Evolutionary conservation across 2,329 filamentous ascomycete genomes (phyloP), one percentile per base, ranked within the genome.

Genomic region (Podosphaera fusca): DNA sequence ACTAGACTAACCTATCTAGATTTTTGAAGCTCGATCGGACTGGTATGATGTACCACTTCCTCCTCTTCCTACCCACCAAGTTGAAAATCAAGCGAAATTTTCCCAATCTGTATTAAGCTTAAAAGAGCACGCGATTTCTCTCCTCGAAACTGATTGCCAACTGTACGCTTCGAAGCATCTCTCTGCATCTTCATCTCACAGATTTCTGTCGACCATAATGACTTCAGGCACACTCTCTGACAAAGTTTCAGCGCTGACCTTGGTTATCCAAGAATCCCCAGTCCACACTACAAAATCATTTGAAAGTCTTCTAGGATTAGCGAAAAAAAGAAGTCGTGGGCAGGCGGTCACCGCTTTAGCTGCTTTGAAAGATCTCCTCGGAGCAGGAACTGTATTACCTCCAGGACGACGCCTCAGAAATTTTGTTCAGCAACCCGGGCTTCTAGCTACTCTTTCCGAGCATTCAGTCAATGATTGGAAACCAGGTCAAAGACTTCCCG

Each of bases 191-290:
- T 92, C 90, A 2, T 90, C 89, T 46, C 85, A 94, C 70, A 94
- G 89, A 69, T 98, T 98, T 74, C 82, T 96, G 75, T 87, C 89
- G 1, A 94, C 88, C 21, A 95, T 98, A 68, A 95, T 96, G 86
- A 75, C 87, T 8, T 94, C 89, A 1, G 92, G 92, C 74, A 98
- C 94, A 8, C 79, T 96, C 63, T 94, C 88, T 57, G 92, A 98
- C 69, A 96, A 95, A 69, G 84, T 96, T 49, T 98, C 92, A 2
- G 94, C 92, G 2, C 74, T 98, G 65, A 98, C 92, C 3, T 75
- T 98, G 63, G 85, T 92, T 57, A 82, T 95, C 10, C 94, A 98
- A 72, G 92, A 98, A 70, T 96, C 94, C 7, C 92, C 92, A 21
- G 73, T 96, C 55, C 92, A 98, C 70, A 96, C 89, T 60, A 82